Evolutionary conservation across 164 flowering plant genomes (phyloP).

Genomic region (Euptelea pleiosperma): DNA sequence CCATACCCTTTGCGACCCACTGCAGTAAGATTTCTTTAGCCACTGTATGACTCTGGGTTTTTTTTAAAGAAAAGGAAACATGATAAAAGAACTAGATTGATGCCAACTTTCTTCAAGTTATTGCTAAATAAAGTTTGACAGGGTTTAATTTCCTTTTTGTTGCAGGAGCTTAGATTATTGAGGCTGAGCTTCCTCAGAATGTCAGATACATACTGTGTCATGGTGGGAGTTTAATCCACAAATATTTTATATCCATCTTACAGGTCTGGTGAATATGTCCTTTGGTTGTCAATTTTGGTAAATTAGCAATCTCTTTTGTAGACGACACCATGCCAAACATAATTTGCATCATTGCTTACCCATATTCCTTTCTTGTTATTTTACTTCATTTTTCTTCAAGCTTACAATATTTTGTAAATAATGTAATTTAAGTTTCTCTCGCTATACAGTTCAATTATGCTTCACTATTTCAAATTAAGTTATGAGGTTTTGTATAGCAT

Average conservation of each 20-base stretch:
- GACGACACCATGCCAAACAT: no score
- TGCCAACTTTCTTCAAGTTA: background rate
- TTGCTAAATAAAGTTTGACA: background rate
- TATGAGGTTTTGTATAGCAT: no score
- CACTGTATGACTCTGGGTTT: no score
- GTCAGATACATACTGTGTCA: background rate
- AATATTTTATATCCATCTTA: background rate
- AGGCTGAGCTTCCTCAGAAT: background rate
- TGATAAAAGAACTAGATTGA: constrained; percentile 1
- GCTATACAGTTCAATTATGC: no score
- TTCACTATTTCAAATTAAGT: no score
- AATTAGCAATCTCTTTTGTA: no score
- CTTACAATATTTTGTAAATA: background rate
- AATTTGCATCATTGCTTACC: background rate
- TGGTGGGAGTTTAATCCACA: background rate
- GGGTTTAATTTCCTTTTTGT: background rate
- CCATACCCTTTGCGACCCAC: no score
- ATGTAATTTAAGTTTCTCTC: no score
- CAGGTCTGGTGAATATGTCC: background rate
- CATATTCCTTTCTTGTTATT: background rate
- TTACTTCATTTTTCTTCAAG: background rate
- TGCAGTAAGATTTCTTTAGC: background rate
- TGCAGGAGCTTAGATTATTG: constrained; percentile 5
- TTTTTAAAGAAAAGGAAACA: no score
- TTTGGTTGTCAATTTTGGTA: no score